Evolutionary conservation across 305 asterid species (phyloP).

Genomic region (Fraxinus baroniana): DNA sequence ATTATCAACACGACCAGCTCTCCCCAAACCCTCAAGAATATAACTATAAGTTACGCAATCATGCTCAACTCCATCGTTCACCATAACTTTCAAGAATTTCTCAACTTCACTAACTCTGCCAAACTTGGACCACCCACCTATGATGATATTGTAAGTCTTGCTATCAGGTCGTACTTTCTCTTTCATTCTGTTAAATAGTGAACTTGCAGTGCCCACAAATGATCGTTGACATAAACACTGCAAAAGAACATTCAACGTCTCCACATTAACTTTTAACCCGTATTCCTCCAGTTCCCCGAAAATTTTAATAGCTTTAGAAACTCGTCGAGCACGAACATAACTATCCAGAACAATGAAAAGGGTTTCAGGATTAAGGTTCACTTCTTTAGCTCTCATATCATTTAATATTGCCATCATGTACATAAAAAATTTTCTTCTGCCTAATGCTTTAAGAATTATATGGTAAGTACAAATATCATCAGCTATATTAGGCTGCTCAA

Average conservation of each 20-base stretch:
- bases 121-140: constrained; percentile 81
- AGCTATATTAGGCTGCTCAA: constrained; percentile 41
- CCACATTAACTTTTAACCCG: constrained; percentile 46
- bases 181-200: constrained; percentile 54
- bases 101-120: constrained; percentile 72
- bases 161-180: constrained; percentile 49
- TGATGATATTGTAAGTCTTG: constrained; percentile 47
- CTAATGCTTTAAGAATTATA: constrained; percentile 61
- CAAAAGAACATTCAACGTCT: constrained; percentile 50
- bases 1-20: constrained; percentile 61
- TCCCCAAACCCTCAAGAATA: constrained; percentile 68
- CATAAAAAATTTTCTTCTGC: constrained; percentile 66
- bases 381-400: constrained; percentile 46
- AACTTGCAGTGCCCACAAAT: constrained; percentile 57
- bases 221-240: constrained; percentile 54
- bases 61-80: constrained; percentile 65
- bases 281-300: constrained; percentile 53
- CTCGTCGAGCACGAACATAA: constrained; percentile 54
- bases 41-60: constrained; percentile 55
- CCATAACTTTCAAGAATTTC: constrained; percentile 57
- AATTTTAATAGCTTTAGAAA: constrained; percentile 55
- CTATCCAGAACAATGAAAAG: constrained; percentile 61
- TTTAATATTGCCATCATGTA: constrained; percentile 57
- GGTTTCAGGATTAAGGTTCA: constrained; percentile 49
- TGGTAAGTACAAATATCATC: constrained; percentile 32